Evolutionary conservation across 1,284 basidiomycete species (phyloP).

Genomic region (Afroboletus lepidellus): DNA sequence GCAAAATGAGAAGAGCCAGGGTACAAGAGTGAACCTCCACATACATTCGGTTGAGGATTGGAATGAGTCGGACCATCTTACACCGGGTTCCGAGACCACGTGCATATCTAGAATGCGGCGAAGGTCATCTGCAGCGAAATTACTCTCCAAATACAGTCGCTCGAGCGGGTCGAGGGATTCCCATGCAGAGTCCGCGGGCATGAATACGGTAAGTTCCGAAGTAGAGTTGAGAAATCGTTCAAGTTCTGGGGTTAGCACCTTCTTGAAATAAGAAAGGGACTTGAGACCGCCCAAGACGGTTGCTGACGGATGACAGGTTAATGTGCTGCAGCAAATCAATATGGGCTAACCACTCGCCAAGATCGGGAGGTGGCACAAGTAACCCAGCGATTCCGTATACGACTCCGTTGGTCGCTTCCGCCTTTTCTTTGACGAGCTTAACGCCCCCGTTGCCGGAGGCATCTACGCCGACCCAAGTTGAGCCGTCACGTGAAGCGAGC

Average conservation of each 20-base stretch:
- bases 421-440: slow-evolving; percentile 52
- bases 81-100: slow-evolving; percentile 54
- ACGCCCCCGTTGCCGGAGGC: slow-evolving; percentile 69
- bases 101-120: slow-evolving; percentile 77
- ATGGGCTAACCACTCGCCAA: slow-evolving; percentile 53
- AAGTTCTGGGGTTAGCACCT: slow-evolving; percentile 61
- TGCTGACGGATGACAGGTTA: slow-evolving; percentile 11
- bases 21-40: slow-evolving; percentile 26
- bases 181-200: slow-evolving; percentile 86
- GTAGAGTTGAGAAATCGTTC: slow-evolving; percentile 55
- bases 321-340: not conserved
- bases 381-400: slow-evolving; percentile 77
- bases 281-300: slow-evolving; percentile 53
- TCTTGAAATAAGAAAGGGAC: slow-evolving; percentile 68
- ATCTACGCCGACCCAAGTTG: slow-evolving; percentile 68
- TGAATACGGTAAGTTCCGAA: slow-evolving; percentile 84
- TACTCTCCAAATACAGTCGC: slow-evolving; percentile 81
- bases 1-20: slow-evolving; percentile 15
- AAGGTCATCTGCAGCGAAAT: slow-evolving; percentile 79
- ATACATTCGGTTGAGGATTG: slow-evolving; percentile 52
- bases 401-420: slow-evolving; percentile 72
- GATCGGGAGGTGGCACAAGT: slow-evolving; percentile 71
- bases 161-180: slow-evolving; percentile 63
- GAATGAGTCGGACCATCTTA: slow-evolving; percentile 67
- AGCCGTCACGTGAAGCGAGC: slow-evolving; percentile 49